Base-by-base conservation (phyloP, 495 filamentous ascomycete genomes). In the Aspergillus nanangensis region DNA sequence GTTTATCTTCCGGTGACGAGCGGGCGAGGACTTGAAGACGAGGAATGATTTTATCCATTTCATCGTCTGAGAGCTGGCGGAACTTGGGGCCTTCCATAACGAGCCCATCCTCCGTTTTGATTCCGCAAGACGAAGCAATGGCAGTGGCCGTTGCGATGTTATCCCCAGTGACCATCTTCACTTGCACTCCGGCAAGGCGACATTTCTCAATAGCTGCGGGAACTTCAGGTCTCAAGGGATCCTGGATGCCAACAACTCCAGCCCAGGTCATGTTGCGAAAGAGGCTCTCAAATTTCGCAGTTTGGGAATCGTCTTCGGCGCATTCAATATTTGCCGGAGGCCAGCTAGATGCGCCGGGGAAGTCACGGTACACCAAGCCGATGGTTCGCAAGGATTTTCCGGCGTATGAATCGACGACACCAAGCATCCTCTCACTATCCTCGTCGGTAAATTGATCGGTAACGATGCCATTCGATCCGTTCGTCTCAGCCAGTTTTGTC, bases 131-230 rank as follows among this genome's bases (percentile, higher is more conserved):
- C 8, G 66, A 72, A 8, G 89, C 89, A 53, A 95, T 95, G 9
- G 89, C 88, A 44, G 80, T 78, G 21, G 89, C 89, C 11, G 89
- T 95, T 25, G 83, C 69, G 47, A 86, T 70, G 56, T 95, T 95
- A 66, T 95, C 89, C 22, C 89, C 70, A 8, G 89, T 95, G 38
- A 95, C 89, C 89, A 95, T 95, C 53, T 90, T 86, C 42, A 93
- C 86, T 42, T 86, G 69, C 8, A 94, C 88, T 47, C 89, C 89
- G 9, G 89, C 89, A 24, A 72, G 73, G 51, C 88, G 81, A 55
- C 87, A 92, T 51, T 77, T 75, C 43, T 69, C 67, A 32, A 95
- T 90, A 23, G 89, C 88, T 29, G 85, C 75, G 10, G 78, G 74
- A 17, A 95, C 89, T 51, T 89, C 89, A 2, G 81, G 79, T 41